Evolutionary conservation across 2,329 filamentous ascomycete genomes (phyloP), one percentile per base, ranked within the genome.

Genomic region (Fusarium succisae): DNA sequence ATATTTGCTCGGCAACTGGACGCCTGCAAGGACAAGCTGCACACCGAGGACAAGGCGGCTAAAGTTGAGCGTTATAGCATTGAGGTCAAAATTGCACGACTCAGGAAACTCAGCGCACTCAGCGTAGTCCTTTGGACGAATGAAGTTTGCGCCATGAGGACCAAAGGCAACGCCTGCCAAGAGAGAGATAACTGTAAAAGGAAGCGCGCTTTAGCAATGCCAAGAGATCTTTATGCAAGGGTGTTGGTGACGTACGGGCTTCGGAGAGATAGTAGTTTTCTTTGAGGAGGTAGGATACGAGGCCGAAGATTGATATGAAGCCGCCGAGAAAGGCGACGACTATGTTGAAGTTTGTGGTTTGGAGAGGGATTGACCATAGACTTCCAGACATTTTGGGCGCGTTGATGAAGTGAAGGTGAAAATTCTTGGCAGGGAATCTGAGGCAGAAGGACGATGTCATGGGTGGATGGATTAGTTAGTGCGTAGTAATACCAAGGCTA

Each of bases 221-320:
- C 66, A 78, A 70, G 72, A 61, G 61, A 57, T 28, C 18, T 28
- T 45, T 15, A 18, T 63, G 37, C 37, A 44, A 18, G 48, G 63
- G 44, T 18, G 44, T 17, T 30, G 37, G 28, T 90, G 24, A 63
- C 93, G 81, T 86, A 96, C 94, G 86, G 60, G 95, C 94, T 88
- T 98, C 95, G 3, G 94, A 97, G 2, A 98, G 88, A 81, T 98
- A 98, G 80, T 94, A 96, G 66, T 91, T 92, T 84, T 98, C 95
- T 80, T 98, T 98, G 79, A 94, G 88, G 24, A 98, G 88, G 80
- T 95, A 97, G 2, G 94, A 98, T 1, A 98, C 94, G 48, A 98
- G 85, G 8, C 94, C 95, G 79, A 97, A 98, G n/a, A 97, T 76
- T 1, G 94, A 94, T 70, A 98, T 91, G 84, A 97, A 98, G 4